phyloP scores from a whole-genome alignment of 768 basidiomycete genomes.

The Leccinum boreale region DNA sequence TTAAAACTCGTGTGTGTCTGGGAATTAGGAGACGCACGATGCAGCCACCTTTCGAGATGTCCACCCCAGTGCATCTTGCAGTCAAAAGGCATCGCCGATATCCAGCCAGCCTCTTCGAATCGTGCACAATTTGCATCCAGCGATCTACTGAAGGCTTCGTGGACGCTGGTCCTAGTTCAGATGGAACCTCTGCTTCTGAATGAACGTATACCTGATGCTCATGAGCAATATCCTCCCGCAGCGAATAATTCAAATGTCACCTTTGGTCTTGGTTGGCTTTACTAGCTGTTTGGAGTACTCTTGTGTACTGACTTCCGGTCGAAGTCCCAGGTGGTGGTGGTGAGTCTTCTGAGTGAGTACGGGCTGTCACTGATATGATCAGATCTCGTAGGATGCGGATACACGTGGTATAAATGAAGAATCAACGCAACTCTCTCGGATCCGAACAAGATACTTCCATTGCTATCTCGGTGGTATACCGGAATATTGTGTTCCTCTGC shows the following conservation, averaged over 20 bases:
- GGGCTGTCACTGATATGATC: not conserved
- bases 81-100: too few relatives aligned
- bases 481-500: not conserved
- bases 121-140: not conserved
- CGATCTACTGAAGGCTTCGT: not conserved
- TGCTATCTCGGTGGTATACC: not conserved
- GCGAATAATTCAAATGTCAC: not conserved
- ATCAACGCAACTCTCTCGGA: not conserved
- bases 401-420: not conserved
- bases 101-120: not conserved
- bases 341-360: not conserved
- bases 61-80: not conserved
- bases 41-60: not conserved
- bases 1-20: not conserved
- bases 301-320: not conserved
- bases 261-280: not conserved
- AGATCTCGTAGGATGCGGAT: not conserved
- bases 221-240: not conserved
- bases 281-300: not conserved
- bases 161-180: not conserved
- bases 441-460: not conserved
- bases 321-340: not conserved
- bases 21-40: not conserved
- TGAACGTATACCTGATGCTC: not conserved
- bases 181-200: not conserved